Percentiles rank a stretch among this genome's conserved stretches.
Conservation (phyloP, 1,139 yeast species). For the Yamadazyma diospyri region DNA sequence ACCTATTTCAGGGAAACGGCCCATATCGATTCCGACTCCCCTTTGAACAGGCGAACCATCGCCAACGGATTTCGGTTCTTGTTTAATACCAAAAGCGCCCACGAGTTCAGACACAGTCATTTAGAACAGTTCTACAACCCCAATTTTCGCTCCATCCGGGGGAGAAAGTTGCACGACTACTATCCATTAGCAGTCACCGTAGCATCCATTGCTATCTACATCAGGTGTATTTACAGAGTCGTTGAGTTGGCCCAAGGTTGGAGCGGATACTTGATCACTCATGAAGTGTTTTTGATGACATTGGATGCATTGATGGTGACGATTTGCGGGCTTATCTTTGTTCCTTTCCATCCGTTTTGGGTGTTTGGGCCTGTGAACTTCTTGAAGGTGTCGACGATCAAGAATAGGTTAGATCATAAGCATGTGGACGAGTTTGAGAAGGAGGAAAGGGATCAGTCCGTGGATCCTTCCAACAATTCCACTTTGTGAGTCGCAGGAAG, state of each 20-base stretch:
- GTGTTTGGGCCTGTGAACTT: slow-evolving; percentile 37
- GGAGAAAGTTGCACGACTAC: slow-evolving; percentile 32
- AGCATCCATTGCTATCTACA: slow-evolving; percentile 53
- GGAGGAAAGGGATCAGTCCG: no score
- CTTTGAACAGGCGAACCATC: slow-evolving; percentile 25
- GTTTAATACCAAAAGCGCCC: slow-evolving; percentile 20
- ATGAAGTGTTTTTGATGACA: slow-evolving; percentile 68
- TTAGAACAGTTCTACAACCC: slow-evolving; percentile 33
- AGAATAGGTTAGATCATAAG: slow-evolving; percentile 2
- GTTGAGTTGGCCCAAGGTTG: slow-evolving; percentile 77
- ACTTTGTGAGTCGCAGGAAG: no score
- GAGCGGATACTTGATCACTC: slow-evolving; percentile 60
- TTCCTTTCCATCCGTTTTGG: slow-evolving; percentile 59
- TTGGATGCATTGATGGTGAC: slow-evolving; percentile 72
- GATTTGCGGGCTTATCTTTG: slow-evolving; percentile 34
- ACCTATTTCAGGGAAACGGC: slow-evolving; percentile 20
- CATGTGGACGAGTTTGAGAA: background rate
- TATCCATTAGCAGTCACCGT: slow-evolving; percentile 48
- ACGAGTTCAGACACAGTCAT: slow-evolving; percentile 16
- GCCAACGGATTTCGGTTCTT: slow-evolving; percentile 18
- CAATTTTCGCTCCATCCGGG: slow-evolving; percentile 36
- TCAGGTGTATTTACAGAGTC: slow-evolving; percentile 75
- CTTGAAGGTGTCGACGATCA: slow-evolving; percentile 3
- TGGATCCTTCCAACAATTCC: no score
- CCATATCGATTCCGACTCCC: slow-evolving; percentile 10